Percentiles rank a stretch among this genome's conserved stretches.
phyloP scores from a whole-genome alignment of 345 rosid genomes.

The Moricandia arvensis region DNA sequence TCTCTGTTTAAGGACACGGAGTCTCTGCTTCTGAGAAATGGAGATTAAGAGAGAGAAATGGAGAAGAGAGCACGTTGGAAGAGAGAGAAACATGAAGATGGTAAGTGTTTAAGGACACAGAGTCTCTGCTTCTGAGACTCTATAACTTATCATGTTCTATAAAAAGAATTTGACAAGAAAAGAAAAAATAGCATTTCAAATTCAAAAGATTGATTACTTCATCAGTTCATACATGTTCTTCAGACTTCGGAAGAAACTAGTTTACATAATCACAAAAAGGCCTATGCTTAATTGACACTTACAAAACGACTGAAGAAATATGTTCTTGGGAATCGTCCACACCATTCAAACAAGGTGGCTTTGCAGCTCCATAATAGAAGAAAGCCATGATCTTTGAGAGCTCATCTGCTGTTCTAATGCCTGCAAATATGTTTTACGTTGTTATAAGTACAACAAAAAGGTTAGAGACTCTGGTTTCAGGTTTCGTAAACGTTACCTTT shows the following conservation, averaged over 20 bases:
- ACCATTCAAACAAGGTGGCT: conserved; percentile 59
- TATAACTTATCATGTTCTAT: not conserved
- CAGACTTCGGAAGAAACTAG: not conserved
- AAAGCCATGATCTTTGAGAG: conserved; percentile 86
- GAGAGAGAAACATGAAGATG: conserved; percentile 30
- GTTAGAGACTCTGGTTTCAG: not conserved
- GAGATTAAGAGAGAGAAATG: not conserved
- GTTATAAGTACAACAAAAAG: not conserved
- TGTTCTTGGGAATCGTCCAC: conserved; percentile 45
- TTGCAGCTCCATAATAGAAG: conserved; percentile 88
- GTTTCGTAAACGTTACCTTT: conserved; percentile 47
- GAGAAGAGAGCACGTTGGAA: conserved; percentile 38
- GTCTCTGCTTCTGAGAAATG: no score
- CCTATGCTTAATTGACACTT: conserved; percentile 20
- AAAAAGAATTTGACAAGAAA: conserved; percentile 8
- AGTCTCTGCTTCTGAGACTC: conserved; percentile 12
- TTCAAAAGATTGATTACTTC: conserved; percentile 9
- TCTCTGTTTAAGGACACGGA: no score
- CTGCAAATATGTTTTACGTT: conserved; percentile 37
- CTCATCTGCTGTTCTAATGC: conserved; percentile 64
- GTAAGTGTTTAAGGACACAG: conserved; percentile 35
- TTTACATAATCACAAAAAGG: conserved; percentile 18
- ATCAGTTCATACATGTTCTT: conserved; percentile 6
- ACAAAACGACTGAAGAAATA: conserved; percentile 49
- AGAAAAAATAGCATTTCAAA: not conserved